Base-by-base conservation (phyloP, 2,329 filamentous ascomycete genomes). In the Didymosphaeria variabile region DNA sequence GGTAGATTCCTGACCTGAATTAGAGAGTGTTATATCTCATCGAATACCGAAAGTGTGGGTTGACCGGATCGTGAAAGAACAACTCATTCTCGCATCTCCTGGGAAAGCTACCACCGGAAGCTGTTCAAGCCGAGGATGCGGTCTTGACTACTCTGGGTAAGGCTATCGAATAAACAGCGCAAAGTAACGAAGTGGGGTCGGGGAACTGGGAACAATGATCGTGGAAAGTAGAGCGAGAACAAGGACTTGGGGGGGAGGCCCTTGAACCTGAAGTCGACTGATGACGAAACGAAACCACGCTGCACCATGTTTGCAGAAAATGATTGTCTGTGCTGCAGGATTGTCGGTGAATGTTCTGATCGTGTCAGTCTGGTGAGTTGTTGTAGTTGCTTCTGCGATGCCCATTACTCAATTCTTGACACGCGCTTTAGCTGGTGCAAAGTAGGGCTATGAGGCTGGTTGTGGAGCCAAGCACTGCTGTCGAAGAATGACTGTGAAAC, bases 401-500 rank as follows among this genome's bases (percentile, higher is more conserved):
- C 17, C 23, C 52, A 32, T 55, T 34, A 45, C 38, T 45, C 12
- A 23, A 26, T 45, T 12, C 38, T 23, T 19, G 23, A 45, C 38
- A 32, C 5, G 52, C 26, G 26, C 38, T 55, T 21, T 23, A 19
- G 15, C 8, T 34, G 17, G 17, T 15, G 49, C 49, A 26, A 9
- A 21, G 51, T 8, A 44, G 23, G 19, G 10, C 7, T 6, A 40
- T 17, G 19, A 36, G 34, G 32, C 49, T 38, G 29, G 7, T 38
- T n/a, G 38, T 13, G 29, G 52, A 7, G 17, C 38, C 5, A 17
- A 55, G 29, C 38, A 19, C 9, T 32, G 52, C 38, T 17, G 38
- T 44, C 32, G 17, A 54, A 44, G 26, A 44, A 44, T 17, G 4
- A 45, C 12, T 21, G 40, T 44, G 52, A 55, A 55, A 52, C 49